A percentile compares a stretch with the other conserved stretches of the same genome.
These are phyloP conservation scores for Fonsecaea erecta DNA, from an alignment of 2,329 filamentous ascomycete genomes.

Conservation along the genomic window DNA sequence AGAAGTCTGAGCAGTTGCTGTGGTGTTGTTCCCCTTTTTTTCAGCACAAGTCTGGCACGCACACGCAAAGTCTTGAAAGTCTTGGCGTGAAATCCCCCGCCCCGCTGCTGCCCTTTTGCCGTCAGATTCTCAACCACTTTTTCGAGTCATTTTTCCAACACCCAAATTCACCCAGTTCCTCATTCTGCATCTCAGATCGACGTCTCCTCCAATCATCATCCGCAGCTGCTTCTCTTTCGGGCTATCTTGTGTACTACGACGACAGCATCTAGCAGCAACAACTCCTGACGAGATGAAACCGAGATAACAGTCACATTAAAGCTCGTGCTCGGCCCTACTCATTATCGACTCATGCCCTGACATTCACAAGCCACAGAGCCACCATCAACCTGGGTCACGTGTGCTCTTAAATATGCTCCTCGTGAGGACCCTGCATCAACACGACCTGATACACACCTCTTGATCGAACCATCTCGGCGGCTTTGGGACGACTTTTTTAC, in stretches of 20 bases:
- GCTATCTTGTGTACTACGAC: constrained; percentile 20
- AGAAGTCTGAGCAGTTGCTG: background rate
- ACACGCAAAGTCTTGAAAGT: constrained; percentile 10
- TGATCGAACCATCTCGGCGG: background rate
- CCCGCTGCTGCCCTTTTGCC: constrained; percentile 5
- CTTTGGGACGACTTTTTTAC: background rate
- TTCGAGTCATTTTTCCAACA: constrained; percentile 12
- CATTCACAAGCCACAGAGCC: background rate
- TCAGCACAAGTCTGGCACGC: background rate
- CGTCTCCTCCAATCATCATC: constrained; percentile 26
- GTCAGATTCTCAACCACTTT: constrained; percentile 23
- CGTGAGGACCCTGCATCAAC: background rate
- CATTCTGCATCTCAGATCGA: constrained; percentile 7
- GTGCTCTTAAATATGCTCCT: constrained; percentile 22
- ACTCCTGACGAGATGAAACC: background rate
- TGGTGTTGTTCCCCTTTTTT: background rate
- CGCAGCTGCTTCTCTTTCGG: constrained; percentile 12
- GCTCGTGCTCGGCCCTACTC: background rate
- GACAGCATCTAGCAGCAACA: background rate
- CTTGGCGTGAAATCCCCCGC: constrained; percentile 3
- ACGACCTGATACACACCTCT: background rate
- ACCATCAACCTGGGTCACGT: constrained; percentile 20
- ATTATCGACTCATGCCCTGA: constrained; percentile 11
- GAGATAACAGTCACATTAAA: background rate
- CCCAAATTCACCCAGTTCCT: background rate